These are phyloP conservation scores for Globisporangium recalcitrans DNA, from an alignment of 352 stramenopile species.

Conservation along the genomic window DNA sequence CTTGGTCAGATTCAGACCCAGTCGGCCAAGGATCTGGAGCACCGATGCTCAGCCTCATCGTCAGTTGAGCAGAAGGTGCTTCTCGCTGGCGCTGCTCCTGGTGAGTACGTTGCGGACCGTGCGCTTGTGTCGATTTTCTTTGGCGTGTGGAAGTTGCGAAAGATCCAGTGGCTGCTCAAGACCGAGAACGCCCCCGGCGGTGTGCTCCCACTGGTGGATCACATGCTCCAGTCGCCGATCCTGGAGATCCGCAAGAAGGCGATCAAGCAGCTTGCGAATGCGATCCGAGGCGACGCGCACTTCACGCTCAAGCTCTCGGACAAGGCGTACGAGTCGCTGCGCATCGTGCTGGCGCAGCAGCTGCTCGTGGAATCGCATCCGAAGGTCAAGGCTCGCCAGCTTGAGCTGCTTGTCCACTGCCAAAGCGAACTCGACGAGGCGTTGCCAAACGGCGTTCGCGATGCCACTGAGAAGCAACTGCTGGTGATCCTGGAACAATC, in stretches of 20 bases:
- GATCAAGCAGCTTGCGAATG: conserved; percentile 47
- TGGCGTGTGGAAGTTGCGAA: conserved; percentile 10
- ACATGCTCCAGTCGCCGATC: conserved; percentile 36
- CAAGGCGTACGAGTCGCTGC: conserved; percentile 20
- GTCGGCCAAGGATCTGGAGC: conserved; percentile 25
- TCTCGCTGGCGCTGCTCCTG: conserved; percentile 16
- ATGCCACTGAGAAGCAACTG: conserved; percentile 22
- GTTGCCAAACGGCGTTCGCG: conserved; percentile 9
- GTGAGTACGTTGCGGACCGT: conserved; percentile 41
- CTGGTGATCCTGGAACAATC: conserved; percentile 30
- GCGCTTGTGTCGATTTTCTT: conserved; percentile 50
- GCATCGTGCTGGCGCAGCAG: conserved; percentile 38
- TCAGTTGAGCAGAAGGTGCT: background rate
- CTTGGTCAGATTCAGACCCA: conserved; percentile 23
- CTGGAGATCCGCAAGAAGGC: conserved; percentile 62
- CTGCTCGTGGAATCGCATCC: conserved; percentile 59
- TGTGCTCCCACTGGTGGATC: conserved; percentile 19
- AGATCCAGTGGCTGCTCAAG: conserved; percentile 10
- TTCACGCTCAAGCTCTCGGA: conserved; percentile 10
- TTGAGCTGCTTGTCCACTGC: conserved; percentile 46
- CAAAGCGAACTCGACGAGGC: conserved; percentile 21
- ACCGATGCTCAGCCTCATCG: conserved; percentile 13
- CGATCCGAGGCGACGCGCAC: conserved; percentile 12
- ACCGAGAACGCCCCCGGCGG: conserved; percentile 5
- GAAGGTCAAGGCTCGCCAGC: conserved; percentile 48